A percentile compares a stretch with the other conserved stretches of the same genome.
Conservation (phyloP, 2,329 filamentous ascomycete genomes). For the Ceratocystis cubensis region DNA sequence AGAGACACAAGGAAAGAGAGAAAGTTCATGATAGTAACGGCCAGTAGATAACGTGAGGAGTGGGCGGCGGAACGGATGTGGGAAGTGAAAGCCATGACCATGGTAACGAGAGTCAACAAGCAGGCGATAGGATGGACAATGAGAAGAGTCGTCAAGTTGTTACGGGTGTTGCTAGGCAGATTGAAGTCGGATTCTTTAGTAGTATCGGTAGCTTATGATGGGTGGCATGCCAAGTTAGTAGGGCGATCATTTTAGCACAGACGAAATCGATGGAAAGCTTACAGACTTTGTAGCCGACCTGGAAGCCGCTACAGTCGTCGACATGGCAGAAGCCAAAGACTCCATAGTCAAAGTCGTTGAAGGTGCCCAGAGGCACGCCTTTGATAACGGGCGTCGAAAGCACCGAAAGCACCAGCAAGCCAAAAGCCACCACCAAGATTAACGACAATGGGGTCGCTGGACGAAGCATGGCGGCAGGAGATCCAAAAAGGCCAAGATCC, state of each 20-base stretch:
- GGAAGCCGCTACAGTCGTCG: conserved; percentile 53
- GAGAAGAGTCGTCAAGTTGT: conserved; percentile 70
- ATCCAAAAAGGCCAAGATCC: conserved; percentile 23
- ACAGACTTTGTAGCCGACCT: conserved; percentile 81
- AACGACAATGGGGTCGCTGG: conserved; percentile 85
- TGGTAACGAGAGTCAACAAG: conserved; percentile 71
- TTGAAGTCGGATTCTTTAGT: conserved; percentile 39
- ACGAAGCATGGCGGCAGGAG: conserved; percentile 56
- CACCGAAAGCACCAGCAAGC: conserved; percentile 69
- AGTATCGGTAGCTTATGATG: conserved; percentile 13
- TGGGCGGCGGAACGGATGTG: conserved; percentile 83
- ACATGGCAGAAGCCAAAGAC: conserved; percentile 77
- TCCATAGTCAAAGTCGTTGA: conserved; percentile 67
- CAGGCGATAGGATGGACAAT: conserved; percentile 89
- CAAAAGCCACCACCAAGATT: conserved; percentile 75
- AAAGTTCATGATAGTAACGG: conserved; percentile 73
- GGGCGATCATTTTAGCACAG: not conserved
- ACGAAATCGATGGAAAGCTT: conserved; percentile 27
- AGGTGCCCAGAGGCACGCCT: conserved; percentile 69
- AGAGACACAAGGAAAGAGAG: conserved; percentile 73
- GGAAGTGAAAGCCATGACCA: conserved; percentile 63
- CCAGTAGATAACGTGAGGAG: conserved; percentile 76
- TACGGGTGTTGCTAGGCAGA: conserved; percentile 39
- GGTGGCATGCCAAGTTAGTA: conserved; percentile 23
- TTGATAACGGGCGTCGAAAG: conserved; percentile 86